phyloP scores from a whole-genome alignment of 2,329 filamentous ascomycete species.

The Ophiobolus disseminans region DNA sequence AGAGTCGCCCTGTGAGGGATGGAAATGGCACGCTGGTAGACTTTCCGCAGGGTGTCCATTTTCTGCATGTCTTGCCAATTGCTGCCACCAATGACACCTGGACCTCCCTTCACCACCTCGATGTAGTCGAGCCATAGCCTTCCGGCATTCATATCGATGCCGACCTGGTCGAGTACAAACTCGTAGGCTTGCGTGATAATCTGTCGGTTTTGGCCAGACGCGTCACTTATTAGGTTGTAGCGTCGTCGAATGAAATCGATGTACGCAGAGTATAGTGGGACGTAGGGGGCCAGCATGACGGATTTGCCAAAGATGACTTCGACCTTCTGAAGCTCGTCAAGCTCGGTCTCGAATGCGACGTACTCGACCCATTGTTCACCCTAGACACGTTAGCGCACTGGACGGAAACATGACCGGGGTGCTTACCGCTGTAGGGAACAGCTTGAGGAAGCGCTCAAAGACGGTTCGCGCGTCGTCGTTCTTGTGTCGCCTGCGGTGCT shows the following conservation, averaged over 20 bases:
- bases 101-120: conserved; percentile 86
- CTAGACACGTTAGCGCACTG: conserved; percentile 64
- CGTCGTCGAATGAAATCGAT: conserved; percentile 92
- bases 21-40: conserved; percentile 87
- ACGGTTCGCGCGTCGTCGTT: conserved; percentile 79
- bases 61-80: conserved; percentile 98
- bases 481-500: conserved; percentile 82
- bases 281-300: conserved; percentile 78
- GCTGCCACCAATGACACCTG: conserved; percentile 82
- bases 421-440: conserved; percentile 92
- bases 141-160: conserved; percentile 88
- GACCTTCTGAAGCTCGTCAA: conserved; percentile 80
- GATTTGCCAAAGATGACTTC: conserved; percentile 85
- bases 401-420: conserved; percentile 6
- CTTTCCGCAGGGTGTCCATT: conserved; percentile 90
- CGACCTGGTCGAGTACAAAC: conserved; percentile 87
- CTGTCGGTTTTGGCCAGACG: conserved; percentile 75
- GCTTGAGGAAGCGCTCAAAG: conserved; percentile 84
- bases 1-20: conserved; percentile 86
- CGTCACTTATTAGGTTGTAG: conserved; percentile 84
- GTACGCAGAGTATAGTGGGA: conserved; percentile 90
- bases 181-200: conserved; percentile 89
- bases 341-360: conserved; percentile 85
- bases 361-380: conserved; percentile 91
- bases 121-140: conserved; percentile 95